These are phyloP conservation scores for Gentiana dahurica DNA, from an alignment of 257 asterid species.

Conservation along the genomic window DNA sequence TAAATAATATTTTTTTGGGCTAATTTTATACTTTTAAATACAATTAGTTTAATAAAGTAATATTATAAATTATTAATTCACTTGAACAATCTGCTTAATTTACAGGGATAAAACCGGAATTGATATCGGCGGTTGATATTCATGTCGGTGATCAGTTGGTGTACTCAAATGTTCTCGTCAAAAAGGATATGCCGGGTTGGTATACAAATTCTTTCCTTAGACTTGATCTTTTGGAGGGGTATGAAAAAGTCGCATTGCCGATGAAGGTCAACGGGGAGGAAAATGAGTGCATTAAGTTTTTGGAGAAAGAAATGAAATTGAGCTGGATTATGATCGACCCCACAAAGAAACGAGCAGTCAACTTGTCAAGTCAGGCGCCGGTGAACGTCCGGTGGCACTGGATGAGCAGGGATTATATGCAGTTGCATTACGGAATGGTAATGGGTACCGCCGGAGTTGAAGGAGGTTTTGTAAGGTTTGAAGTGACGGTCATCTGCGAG, in stretches of 20 bases:
- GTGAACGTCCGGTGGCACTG: conserved; percentile 54
- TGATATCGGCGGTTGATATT: conserved; percentile 69
- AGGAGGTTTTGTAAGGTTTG: conserved; percentile 34
- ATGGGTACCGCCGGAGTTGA: conserved; percentile 14
- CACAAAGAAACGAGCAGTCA: conserved; percentile 35
- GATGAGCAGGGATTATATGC: conserved; percentile 43
- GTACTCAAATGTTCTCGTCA: conserved; percentile 29
- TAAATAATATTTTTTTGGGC: no score
- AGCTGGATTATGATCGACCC: conserved; percentile 22
- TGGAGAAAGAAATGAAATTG: conserved; percentile 22
- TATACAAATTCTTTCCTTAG: conserved; percentile 46
- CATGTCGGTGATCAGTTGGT: conserved; percentile 27
- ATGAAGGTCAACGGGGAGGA: conserved; percentile 30
- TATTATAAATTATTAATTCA: no score
- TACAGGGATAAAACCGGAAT: background rate
- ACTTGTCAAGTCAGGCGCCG: conserved; percentile 44
- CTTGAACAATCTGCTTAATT: no score
- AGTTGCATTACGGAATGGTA: conserved; percentile 41
- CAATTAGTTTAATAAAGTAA: no score
- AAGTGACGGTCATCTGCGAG: conserved; percentile 45
- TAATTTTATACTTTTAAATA: no score
- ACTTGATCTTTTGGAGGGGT: conserved; percentile 32
- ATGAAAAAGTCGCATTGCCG: conserved; percentile 42
- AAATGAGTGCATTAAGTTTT: conserved; percentile 17
- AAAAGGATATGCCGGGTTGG: conserved; percentile 44